Conservation (phyloP, 192 early-diverging fungal species). For the Allomyces arbusculus region DNA sequence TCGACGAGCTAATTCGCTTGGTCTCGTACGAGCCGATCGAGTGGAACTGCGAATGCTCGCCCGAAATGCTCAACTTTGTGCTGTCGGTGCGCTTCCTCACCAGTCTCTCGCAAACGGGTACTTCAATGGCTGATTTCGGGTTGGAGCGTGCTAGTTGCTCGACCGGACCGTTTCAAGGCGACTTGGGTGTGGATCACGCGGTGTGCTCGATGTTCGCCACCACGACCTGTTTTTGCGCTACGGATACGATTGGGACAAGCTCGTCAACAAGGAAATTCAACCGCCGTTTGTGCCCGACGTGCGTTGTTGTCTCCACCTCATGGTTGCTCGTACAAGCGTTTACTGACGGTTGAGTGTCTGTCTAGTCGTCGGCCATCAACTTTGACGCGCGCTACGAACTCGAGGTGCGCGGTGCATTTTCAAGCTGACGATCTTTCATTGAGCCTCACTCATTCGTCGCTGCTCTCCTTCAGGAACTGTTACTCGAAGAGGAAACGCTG, state of each 20-base stretch:
- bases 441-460: too few relatives aligned
- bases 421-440: too few relatives aligned
- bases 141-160: too few relatives aligned
- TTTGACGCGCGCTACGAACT: constrained; percentile 7
- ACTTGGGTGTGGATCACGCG: constrained; percentile 58
- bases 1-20: constrained; percentile 41
- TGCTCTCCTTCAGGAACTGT: not conserved
- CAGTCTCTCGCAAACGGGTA: not conserved
- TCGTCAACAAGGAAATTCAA: constrained; percentile 42
- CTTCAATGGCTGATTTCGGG: too few relatives aligned
- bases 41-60: not conserved
- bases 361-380: not conserved
- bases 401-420: not conserved
- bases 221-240: constrained; percentile 57
- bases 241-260: constrained; percentile 48
- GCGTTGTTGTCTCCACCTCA: constrained; percentile 10
- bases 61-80: not conserved
- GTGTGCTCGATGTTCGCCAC: constrained; percentile 37
- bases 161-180: constrained; percentile 17
- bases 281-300: constrained; percentile 78
- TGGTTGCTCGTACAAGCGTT: too few relatives aligned
- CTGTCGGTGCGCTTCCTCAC: not conserved
- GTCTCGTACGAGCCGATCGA: constrained; percentile 49
- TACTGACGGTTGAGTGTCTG: too few relatives aligned
- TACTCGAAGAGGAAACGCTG: not conserved